Conservation (phyloP, 2,329 filamentous ascomycete genomes). For the Elsinoe necatrix region DNA sequence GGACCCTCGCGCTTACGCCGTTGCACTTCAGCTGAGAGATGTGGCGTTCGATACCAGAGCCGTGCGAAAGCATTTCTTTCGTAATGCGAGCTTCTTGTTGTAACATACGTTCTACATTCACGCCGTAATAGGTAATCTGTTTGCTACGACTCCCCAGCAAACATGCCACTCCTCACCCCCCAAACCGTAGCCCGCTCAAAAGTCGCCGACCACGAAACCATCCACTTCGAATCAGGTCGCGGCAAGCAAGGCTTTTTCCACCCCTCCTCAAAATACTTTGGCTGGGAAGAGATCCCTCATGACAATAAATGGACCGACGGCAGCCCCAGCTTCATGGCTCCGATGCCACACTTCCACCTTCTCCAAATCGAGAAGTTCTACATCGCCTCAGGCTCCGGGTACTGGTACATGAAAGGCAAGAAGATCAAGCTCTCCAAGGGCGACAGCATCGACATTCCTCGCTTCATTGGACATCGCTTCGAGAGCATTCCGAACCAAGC, state of each 20-base stretch:
- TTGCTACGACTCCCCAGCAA: too few species aligned
- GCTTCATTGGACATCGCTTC: constrained; percentile 17
- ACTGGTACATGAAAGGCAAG: constrained; percentile 18
- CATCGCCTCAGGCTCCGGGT: constrained; percentile 17
- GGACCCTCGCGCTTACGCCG: too few species aligned
- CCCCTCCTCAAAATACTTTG: constrained; percentile 16
- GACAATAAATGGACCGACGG: constrained; percentile 18
- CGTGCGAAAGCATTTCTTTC: too few species aligned
- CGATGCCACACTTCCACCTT: constrained; percentile 19
- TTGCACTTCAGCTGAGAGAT: too few species aligned
- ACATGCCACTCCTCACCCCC: neutral
- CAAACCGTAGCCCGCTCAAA: neutral
- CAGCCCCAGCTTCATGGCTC: constrained; percentile 18
- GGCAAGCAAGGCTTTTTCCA: constrained; percentile 14
- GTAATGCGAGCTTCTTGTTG: too few species aligned
- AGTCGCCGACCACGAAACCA: neutral
- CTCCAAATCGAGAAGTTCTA: constrained; percentile 20
- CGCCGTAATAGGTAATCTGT: too few species aligned
- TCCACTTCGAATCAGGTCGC: constrained; percentile 8
- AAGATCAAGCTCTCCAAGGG: constrained; percentile 15
- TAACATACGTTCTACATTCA: too few species aligned
- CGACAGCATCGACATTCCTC: constrained; percentile 17
- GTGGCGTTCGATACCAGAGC: too few species aligned
- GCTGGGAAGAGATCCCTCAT: constrained; percentile 16
- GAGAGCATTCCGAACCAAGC: constrained; percentile 16